phyloP scores from a whole-genome alignment of 768 basidiomycete species.

The Tubosaeta brunneosetosa region DNA sequence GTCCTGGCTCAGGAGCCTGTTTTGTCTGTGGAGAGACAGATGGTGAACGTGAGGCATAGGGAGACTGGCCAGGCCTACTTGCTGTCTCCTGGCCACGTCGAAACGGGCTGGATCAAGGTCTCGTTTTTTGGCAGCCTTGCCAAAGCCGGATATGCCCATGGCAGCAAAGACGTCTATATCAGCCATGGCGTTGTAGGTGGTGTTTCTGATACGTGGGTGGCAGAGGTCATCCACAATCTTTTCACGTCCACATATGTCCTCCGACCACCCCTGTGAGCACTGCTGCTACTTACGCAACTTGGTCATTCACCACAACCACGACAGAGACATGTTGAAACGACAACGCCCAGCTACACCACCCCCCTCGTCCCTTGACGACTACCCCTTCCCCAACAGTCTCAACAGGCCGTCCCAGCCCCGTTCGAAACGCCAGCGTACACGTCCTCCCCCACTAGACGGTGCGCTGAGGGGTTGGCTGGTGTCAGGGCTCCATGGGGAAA shows the following conservation, averaged over 20 bases:
- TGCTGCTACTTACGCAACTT: not conserved
- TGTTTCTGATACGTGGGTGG: constrained; percentile 8
- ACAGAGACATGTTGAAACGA: constrained; percentile 48
- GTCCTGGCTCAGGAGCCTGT: constrained; percentile 14
- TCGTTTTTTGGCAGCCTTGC: constrained; percentile 64
- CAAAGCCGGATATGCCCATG: constrained; percentile 84
- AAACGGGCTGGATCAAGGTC: constrained; percentile 73
- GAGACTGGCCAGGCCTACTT: constrained; percentile 18
- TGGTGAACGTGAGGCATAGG: constrained; percentile 22
- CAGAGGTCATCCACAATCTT: constrained; percentile 12
- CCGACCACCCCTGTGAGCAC: constrained; percentile 17
- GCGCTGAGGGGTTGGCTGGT: constrained; percentile 42
- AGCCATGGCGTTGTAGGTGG: constrained; percentile 34
- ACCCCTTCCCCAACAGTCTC: constrained; percentile 16
- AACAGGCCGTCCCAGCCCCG: constrained; percentile 23
- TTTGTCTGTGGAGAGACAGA: constrained; percentile 9
- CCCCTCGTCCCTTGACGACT: constrained; percentile 29
- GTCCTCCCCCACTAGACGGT: constrained; percentile 53
- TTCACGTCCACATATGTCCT: constrained; percentile 10
- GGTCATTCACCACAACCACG: constrained; percentile 3
- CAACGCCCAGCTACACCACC: constrained; percentile 45
- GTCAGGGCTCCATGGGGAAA: constrained; percentile 14
- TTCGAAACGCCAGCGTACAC: constrained; percentile 52
- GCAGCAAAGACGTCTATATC: constrained; percentile 71
- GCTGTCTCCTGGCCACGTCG: constrained; percentile 66